phyloP scores from a whole-genome alignment of 78 protist genomes.

The Guillardia theta region DNA sequence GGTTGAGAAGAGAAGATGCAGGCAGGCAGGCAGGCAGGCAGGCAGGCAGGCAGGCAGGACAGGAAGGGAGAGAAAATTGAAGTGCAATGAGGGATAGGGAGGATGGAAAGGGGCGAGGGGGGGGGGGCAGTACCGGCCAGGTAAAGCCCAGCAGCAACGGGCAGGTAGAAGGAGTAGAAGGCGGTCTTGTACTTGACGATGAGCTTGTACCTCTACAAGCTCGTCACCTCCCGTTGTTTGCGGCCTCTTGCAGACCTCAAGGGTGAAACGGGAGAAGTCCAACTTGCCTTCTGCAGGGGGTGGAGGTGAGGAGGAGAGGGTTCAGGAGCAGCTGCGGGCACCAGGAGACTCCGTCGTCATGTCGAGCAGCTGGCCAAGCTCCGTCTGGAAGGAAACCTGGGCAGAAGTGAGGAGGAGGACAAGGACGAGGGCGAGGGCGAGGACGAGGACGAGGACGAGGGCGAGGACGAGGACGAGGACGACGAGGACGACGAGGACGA shows the following conservation, averaged over 20 bases:
- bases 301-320: background rate
- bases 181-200: slow-evolving; percentile 97
- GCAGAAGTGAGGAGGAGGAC: background rate
- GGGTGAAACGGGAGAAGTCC: background rate
- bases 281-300: background rate
- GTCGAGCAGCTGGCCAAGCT: slow-evolving; percentile 93
- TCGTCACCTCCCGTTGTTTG: background rate
- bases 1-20: background rate
- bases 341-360: slow-evolving; percentile 72
- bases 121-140: slow-evolving; percentile 59
- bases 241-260: background rate
- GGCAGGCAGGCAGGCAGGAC: background rate
- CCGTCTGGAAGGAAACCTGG: slow-evolving; percentile 80
- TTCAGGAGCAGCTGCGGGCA: no score
- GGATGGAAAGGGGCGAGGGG: background rate
- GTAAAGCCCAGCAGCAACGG: slow-evolving; percentile 86
- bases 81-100: background rate
- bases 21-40: background rate
- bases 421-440: background rate
- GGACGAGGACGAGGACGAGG: background rate
- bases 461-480: background rate
- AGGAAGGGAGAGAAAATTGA: background rate
- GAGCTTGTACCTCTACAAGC: slow-evolving; percentile 51
- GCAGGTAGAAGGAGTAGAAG: slow-evolving; percentile 94
- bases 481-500: background rate